Conservation (phyloP, 2,329 filamentous ascomycete genomes). For the Aspergillus pseudoglaucus region DNA sequence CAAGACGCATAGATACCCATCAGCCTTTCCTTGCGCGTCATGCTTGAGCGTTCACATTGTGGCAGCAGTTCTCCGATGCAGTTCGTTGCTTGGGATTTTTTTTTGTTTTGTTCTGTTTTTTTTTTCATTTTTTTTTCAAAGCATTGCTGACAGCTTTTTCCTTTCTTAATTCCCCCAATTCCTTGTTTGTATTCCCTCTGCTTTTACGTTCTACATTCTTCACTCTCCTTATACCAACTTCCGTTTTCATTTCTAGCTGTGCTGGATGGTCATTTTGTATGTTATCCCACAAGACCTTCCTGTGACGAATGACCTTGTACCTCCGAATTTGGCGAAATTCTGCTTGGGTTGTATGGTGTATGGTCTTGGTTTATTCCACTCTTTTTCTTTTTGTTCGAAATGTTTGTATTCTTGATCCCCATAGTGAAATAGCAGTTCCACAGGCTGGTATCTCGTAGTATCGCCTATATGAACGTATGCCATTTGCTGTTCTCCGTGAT, state of each 20-base stretch:
- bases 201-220: constrained; percentile 5
- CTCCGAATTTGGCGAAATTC: not conserved
- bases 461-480: too few species aligned
- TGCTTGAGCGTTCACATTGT: not conserved
- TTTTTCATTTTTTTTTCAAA: not conserved
- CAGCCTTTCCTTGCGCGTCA: not conserved
- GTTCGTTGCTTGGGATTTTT: not conserved
- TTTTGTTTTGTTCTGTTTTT: not conserved
- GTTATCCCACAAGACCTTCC: not conserved
- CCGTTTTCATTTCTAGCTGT: constrained; percentile 3
- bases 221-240: constrained; percentile 17
- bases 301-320: not conserved
- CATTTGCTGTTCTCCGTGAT: too few species aligned
- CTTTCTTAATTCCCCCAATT: constrained; percentile 2
- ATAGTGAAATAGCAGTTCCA: not conserved
- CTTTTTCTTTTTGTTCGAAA: not conserved
- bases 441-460: not conserved
- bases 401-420: constrained; percentile 4
- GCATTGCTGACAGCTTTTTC: not conserved
- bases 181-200: not conserved
- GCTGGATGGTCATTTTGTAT: not conserved
- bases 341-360: not conserved
- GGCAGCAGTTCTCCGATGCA: not conserved
- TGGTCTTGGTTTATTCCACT: not conserved
- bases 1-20: not conserved